phyloP scores from a whole-genome alignment of 129 eudicot species.

The Ambrosia artemisiifolia region DNA sequence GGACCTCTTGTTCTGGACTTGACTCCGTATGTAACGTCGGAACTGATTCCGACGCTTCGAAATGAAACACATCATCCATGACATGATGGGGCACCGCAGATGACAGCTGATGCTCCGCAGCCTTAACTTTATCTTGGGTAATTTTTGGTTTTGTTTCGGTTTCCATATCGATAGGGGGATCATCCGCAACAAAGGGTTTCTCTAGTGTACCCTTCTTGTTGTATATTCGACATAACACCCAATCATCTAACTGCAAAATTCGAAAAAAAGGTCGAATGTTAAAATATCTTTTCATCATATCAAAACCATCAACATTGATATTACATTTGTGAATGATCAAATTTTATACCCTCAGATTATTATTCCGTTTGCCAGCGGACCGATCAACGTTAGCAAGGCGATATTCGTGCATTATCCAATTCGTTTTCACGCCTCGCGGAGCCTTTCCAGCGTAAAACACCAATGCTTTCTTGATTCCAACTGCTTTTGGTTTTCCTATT shows the following conservation, averaged over 20 bases:
- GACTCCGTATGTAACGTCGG: constrained; percentile 58
- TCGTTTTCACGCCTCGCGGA: constrained; percentile 60
- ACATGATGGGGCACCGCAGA: constrained; percentile 24
- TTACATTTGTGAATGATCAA: neutral
- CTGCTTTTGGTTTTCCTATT: constrained; percentile 54
- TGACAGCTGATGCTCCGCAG: constrained; percentile 12
- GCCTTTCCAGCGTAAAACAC: constrained; percentile 75
- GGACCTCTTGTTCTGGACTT: constrained; percentile 57
- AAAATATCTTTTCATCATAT: neutral
- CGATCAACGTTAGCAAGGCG: constrained; percentile 68
- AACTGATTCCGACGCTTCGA: constrained; percentile 50
- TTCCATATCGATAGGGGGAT: constrained; percentile 41
- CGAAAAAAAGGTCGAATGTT: neutral
- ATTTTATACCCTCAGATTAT: constrained; percentile 47
- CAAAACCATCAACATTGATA: neutral
- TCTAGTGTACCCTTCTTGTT: constrained; percentile 64
- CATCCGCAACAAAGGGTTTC: constrained; percentile 38
- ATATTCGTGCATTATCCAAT: constrained; percentile 73
- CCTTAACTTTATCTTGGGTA: neutral
- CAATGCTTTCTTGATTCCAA: constrained; percentile 66
- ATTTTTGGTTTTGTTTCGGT: constrained; percentile 46
- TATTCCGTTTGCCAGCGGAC: constrained; percentile 52
- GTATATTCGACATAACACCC: constrained; percentile 78
- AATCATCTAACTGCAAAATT: constrained; percentile 56
- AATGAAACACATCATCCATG: constrained; percentile 35